Conservation (phyloP, 768 basidiomycete species). For the Mycena galericulata region DNA sequence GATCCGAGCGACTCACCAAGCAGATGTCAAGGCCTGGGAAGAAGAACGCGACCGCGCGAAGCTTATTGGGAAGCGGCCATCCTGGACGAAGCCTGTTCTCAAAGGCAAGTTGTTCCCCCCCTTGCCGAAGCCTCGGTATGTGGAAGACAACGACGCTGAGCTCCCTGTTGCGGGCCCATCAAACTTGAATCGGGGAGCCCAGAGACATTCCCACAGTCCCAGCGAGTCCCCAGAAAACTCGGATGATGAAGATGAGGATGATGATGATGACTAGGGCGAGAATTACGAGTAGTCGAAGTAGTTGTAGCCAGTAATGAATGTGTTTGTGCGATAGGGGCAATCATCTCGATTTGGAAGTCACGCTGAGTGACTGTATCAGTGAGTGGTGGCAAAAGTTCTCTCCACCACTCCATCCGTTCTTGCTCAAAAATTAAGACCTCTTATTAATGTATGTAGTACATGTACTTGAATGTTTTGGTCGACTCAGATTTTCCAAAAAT, state of each 20-base stretch:
- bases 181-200: background rate
- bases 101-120: background rate
- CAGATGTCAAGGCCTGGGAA: background rate
- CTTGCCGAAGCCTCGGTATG: background rate
- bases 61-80: background rate
- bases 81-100: background rate
- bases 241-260: too few relatives aligned
- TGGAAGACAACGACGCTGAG: background rate
- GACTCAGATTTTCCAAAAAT: background rate
- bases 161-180: background rate
- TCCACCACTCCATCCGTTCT: background rate
- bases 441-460: background rate
- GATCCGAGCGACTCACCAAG: background rate
- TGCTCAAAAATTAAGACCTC: background rate
- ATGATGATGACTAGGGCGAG: too few relatives aligned
- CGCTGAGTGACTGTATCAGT: slow-evolving; percentile 1
- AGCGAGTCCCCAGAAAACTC: background rate
- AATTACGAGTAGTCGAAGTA: too few relatives aligned
- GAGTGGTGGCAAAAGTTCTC: background rate
- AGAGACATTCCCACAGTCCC: background rate
- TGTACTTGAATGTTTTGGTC: background rate
- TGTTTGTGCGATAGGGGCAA: background rate
- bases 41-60: background rate
- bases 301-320: background rate
- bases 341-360: background rate